These are phyloP conservation scores for Pleurotus eryngii DNA, from an alignment of 768 basidiomycete genomes.

Conservation along the genomic window DNA sequence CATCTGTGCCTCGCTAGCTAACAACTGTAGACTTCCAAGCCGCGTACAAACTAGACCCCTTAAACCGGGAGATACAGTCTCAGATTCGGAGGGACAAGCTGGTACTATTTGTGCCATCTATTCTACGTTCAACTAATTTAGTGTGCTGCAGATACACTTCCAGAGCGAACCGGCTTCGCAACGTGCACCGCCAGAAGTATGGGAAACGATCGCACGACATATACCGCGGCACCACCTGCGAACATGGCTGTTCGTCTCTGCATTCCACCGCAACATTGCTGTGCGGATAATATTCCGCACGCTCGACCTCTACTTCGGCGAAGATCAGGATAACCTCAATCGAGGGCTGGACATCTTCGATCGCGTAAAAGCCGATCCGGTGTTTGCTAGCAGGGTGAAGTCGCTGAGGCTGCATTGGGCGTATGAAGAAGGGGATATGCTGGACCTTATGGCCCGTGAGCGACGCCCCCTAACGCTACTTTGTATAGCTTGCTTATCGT, in stretches of 20 bases:
- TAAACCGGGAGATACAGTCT: constrained; percentile 51
- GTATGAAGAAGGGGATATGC: constrained; percentile 65
- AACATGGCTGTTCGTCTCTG: constrained; percentile 64
- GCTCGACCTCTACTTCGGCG: constrained; percentile 64
- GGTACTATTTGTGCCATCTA: constrained; percentile 25
- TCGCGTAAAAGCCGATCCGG: constrained; percentile 56
- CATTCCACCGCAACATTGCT: constrained; percentile 64
- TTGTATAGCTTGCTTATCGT: neutral
- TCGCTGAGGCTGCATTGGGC: constrained; percentile 65
- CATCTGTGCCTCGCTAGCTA: neutral
- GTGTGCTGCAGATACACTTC: constrained; percentile 43
- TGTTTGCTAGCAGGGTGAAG: constrained; percentile 59
- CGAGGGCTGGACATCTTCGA: constrained; percentile 67
- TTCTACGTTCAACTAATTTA: neutral
- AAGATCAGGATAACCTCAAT: constrained; percentile 57
- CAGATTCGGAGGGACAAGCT: constrained; percentile 45
- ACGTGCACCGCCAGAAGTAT: constrained; percentile 62
- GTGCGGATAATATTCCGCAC: constrained; percentile 64
- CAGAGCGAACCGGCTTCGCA: constrained; percentile 54
- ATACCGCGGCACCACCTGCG: constrained; percentile 66
- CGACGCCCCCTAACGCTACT: constrained; percentile 2
- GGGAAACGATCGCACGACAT: constrained; percentile 61
- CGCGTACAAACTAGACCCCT: constrained; percentile 57
- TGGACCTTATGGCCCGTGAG: constrained; percentile 57
- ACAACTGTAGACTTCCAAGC: constrained; percentile 51